Evolutionary conservation across 352 stramenopile genomes (phyloP), one percentile per base, ranked within the genome.

Genomic region (Aphanomyces euteiches): DNA sequence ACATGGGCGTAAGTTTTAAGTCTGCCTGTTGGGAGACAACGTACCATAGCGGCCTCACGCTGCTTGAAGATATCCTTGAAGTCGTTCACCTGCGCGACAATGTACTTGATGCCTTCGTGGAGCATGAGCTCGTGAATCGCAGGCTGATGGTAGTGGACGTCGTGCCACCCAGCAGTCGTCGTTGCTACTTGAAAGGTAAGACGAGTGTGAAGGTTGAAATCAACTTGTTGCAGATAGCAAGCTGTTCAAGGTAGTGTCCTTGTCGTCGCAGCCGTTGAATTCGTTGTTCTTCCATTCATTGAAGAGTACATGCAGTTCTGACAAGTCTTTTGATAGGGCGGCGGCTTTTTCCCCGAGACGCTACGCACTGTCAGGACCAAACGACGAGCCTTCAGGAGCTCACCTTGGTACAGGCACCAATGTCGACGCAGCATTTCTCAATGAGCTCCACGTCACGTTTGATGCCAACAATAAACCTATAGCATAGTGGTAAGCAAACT

Each of bases 41-140:
- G 13, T 21, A 77, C 57, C 17, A 80, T n/a, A 0, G 78, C 73
- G 0, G 78, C 69, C 15, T 89, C 82, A 34, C 82, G 82, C 34
- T 81, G 73, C 2, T 56, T 37, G 1, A 90, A 72, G 40, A 92
- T 65, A n/a, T 89, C 82, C 67, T 85, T 87, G 67, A 92, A 78
- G 47, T 78, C 82, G 8, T 72, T 79, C 37, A 77, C 72, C 71
- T 92, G 84, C 38, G 78, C 74, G 5, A 79, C 74, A 61, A 92
- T 69, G 66, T 90, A 92, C 63, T 85, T 86, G 71, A 88, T 59
- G 53, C 77, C 79, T 68, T 89, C 84, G 48, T 90, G 78, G 37
- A 92, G 66, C 41, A 87, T 70, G 4, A 92, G 69, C 67, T 89
- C 84, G 73, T 87, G 85, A 19, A 90, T 85, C n/a, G 57, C 73